These are phyloP conservation scores for Goffeauzyma gilvescens DNA, from an alignment of 768 basidiomycete genomes.

Conservation along the genomic window DNA sequence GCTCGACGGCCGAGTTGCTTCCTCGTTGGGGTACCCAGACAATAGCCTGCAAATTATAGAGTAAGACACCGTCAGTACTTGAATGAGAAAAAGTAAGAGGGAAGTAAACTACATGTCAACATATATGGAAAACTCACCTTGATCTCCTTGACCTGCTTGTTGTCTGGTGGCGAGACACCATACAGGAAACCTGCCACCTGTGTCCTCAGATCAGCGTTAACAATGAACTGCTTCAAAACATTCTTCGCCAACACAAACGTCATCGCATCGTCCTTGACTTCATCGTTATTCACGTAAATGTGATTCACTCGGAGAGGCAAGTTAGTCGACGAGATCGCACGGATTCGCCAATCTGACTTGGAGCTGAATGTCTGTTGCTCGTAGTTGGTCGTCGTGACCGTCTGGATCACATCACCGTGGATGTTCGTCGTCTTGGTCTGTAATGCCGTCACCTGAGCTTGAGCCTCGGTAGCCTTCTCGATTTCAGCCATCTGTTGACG, in stretches of 20 bases:
- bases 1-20: slow-evolving; percentile 80
- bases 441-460: slow-evolving; percentile 81
- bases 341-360: slow-evolving; percentile 98
- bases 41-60: slow-evolving; percentile 38
- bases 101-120: too few species aligned
- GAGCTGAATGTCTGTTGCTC: slow-evolving; percentile 97
- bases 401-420: slow-evolving; percentile 88
- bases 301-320: slow-evolving; percentile 88
- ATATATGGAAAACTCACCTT: too few species aligned
- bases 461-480: slow-evolving; percentile 88
- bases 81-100: too few species aligned
- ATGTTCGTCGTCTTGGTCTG: slow-evolving; percentile 97
- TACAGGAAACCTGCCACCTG: slow-evolving; percentile 90
- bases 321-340: slow-evolving; percentile 93
- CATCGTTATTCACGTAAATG: slow-evolving; percentile 88
- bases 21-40: slow-evolving; percentile 97
- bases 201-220: slow-evolving; percentile 80
- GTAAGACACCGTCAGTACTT: too few species aligned
- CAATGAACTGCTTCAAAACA: slow-evolving; percentile 78
- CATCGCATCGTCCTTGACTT: slow-evolving; percentile 93
- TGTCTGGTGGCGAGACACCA: slow-evolving; percentile 79
- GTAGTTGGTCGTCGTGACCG: slow-evolving; percentile 90
- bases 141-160: slow-evolving; percentile 96
- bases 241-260: slow-evolving; percentile 98
- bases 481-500: slow-evolving; percentile 98